Evolutionary conservation across 495 filamentous ascomycete species (phyloP).

Genomic region (Podospora anserina): DNA sequence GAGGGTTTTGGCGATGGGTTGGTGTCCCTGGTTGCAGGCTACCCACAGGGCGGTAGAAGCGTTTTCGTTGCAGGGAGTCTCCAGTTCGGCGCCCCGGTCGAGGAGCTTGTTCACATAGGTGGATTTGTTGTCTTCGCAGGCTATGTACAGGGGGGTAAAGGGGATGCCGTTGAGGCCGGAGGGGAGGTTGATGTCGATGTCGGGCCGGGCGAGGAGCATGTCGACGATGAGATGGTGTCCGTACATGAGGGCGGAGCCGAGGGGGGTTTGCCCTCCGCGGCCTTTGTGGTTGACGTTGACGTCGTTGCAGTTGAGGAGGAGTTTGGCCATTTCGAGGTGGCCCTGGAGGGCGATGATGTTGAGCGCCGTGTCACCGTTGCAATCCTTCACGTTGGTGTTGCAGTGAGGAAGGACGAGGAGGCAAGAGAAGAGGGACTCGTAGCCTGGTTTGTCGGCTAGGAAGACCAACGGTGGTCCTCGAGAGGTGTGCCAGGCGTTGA

Average conservation of each 20-base stretch:
- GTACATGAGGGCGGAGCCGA: not conserved
- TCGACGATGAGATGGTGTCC: not conserved
- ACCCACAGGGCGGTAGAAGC: not conserved
- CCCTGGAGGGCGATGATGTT: not conserved
- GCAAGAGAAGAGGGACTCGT: not conserved
- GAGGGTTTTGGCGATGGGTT: not conserved
- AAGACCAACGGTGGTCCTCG: constrained; percentile 1
- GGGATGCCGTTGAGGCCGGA: not conserved
- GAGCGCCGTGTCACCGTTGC: not conserved
- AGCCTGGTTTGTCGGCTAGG: not conserved
- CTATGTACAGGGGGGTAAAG: not conserved
- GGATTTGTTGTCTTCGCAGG: not conserved
- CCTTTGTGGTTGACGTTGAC: not conserved
- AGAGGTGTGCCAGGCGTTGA: not conserved
- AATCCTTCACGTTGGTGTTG: not conserved
- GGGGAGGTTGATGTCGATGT: not conserved
- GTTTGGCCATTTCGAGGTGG: not conserved
- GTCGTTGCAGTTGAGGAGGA: not conserved
- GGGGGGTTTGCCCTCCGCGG: not conserved
- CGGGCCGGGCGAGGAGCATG: not conserved
- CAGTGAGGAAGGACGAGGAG: not conserved
- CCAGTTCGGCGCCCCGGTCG: not conserved
- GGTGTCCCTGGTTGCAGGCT: not conserved
- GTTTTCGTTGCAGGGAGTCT: not conserved
- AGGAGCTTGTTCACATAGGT: not conserved